Evolutionary conservation across 1,284 basidiomycete species (phyloP).

Genomic region (Cronartium quercuum): DNA sequence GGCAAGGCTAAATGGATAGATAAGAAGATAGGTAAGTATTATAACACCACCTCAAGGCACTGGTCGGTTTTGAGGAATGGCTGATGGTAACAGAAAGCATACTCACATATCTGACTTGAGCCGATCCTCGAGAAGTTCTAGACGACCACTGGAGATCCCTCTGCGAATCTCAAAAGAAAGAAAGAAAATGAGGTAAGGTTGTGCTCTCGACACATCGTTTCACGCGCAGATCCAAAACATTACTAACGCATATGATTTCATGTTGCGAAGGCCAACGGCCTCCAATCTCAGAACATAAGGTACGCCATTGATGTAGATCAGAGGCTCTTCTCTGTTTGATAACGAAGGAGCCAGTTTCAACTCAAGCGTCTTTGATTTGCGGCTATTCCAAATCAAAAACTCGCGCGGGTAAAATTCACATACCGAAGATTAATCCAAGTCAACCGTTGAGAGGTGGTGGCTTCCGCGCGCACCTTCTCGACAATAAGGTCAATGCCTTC

Average conservation of each 20-base stretch:
- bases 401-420: background rate
- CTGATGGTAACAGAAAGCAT: background rate
- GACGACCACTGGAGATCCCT: slow-evolving; percentile 76
- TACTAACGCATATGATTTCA: slow-evolving; percentile 47
- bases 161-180: slow-evolving; percentile 63
- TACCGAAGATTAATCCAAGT: slow-evolving; percentile 39
- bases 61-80: background rate
- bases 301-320: slow-evolving; percentile 86
- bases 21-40: background rate
- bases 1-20: slow-evolving; percentile 51
- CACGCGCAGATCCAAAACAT: slow-evolving; percentile 39
- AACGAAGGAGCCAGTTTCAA: background rate
- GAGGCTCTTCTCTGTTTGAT: slow-evolving; percentile 60
- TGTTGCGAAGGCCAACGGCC: slow-evolving; percentile 48
- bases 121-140: slow-evolving; percentile 85
- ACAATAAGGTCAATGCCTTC: slow-evolving; percentile 84
- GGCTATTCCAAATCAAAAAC: background rate
- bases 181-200: slow-evolving; percentile 59
- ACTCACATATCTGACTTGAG: slow-evolving; percentile 72
- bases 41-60: background rate
- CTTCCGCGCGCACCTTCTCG: slow-evolving; percentile 45
- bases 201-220: no score
- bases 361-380: background rate
- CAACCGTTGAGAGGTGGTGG: slow-evolving; percentile 4
- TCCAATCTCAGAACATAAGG: slow-evolving; percentile 53